phyloP scores from a whole-genome alignment of 2,329 filamentous ascomycete genomes.

The Phialophora macrospora region DNA sequence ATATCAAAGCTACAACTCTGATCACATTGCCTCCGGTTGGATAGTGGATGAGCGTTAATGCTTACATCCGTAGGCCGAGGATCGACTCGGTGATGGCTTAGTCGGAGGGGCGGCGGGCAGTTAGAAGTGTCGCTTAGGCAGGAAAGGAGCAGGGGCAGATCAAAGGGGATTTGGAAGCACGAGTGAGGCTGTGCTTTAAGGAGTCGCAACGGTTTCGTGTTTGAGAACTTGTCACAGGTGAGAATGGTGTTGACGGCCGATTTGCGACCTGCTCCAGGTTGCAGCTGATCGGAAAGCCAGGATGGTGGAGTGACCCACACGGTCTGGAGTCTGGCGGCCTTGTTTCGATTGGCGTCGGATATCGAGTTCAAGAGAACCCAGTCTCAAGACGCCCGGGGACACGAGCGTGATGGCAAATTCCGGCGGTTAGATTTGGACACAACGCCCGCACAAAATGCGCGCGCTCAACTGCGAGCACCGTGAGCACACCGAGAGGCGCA shows the following conservation, averaged over 20 bases:
- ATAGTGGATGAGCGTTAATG: conserved; percentile 11
- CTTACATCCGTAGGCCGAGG: conserved; percentile 23
- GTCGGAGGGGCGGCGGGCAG: neutral
- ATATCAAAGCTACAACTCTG: conserved; percentile 9
- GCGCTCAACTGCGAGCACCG: neutral
- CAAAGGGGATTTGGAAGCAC: conserved; percentile 27
- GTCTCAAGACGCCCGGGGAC: neutral
- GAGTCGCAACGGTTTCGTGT: conserved; percentile 27
- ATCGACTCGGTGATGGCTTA: conserved; percentile 5
- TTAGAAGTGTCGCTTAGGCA: neutral
- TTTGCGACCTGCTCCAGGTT: neutral
- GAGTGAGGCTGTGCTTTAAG: conserved; percentile 25
- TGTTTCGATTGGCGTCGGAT: conserved; percentile 4
- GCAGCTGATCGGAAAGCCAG: conserved; percentile 20
- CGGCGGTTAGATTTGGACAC: conserved; percentile 6
- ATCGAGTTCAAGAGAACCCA: conserved; percentile 1
- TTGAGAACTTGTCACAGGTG: conserved; percentile 23
- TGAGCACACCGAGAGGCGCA: neutral
- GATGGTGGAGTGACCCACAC: conserved; percentile 20
- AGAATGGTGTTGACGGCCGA: conserved; percentile 1
- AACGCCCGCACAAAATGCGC: neutral
- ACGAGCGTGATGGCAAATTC: conserved; percentile 19
- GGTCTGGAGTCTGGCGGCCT: neutral
- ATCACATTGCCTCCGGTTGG: conserved; percentile 3
- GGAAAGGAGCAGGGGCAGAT: neutral